Evolutionary conservation across 2,329 filamentous ascomycete genomes (phyloP), one percentile per base, ranked within the genome.

Genomic region (Talaromyces sp.): DNA sequence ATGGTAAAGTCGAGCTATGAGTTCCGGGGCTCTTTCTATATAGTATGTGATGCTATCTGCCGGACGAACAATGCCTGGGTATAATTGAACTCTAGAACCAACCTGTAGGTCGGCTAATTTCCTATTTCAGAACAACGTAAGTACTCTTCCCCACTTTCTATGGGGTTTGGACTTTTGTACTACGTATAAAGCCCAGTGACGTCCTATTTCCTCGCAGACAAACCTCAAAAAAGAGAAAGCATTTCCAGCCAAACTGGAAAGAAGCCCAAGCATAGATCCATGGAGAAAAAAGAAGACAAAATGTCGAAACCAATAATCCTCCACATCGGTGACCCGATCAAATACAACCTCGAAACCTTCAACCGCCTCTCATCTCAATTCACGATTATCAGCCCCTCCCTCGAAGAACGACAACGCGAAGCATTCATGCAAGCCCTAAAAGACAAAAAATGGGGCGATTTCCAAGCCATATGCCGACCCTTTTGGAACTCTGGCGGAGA

Each of bases 401-500:
- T 74, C 7, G 69, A 71, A 0, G 75, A 80, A 43, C 3, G 65
- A 31, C 54, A 60, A 29, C 73, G 80, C 2, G 69, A 69, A 4
- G 72, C 72, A 0, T 82, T 82, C 29, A 79, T 79, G 8, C 58
- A 74, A 49, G 77, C 78, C 0, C 59, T 82, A 1, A 76, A 77
- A 58, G 72, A 75, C 0, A 74, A 76, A 31, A 77, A 74, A 72
- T 78, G 72, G 62, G 75, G 73, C 2, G 66, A 73, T 58, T 75
- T 77, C 61, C 71, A 77, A 8, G 84, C 83, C 64, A 78, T 83
- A n/a, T 72, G 73, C 61, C 81, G 88, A 0, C 88, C 88, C 0
- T 87, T 86, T 68, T 89, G 85, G 82, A 82, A 84, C 63, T 87
- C 85, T 0, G 88, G 88, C 31, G 86, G 86, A 8, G 87, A 89